phyloP scores from a whole-genome alignment of 306 rosid genomes.

The Pyrus pyrifolia region DNA sequence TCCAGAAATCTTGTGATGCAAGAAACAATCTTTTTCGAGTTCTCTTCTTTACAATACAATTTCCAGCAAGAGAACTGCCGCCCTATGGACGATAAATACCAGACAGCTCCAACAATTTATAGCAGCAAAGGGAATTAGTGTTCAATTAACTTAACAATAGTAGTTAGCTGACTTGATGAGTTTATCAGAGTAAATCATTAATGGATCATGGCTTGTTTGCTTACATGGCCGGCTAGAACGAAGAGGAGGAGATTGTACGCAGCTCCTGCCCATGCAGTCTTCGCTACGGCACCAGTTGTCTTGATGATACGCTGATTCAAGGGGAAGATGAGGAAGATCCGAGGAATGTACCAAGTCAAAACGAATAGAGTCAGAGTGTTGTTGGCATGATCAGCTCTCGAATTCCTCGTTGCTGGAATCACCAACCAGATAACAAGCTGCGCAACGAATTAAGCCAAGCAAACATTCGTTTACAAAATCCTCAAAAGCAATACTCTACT shows the following conservation, averaged over 20 bases:
- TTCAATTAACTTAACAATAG: no score
- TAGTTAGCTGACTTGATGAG: no score
- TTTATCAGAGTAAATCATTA: no score
- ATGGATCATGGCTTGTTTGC: background rate
- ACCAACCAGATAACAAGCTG: constrained; percentile 82
- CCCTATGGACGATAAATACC: constrained; percentile 73
- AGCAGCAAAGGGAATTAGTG: background rate
- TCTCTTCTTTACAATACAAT: constrained; percentile 43
- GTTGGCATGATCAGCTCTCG: constrained; percentile 64
- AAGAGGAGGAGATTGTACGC: constrained; percentile 83
- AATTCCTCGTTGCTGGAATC: constrained; percentile 44
- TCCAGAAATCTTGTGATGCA: constrained; percentile 60
- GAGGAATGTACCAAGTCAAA: constrained; percentile 71
- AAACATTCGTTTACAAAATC: background rate
- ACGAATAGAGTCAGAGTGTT: constrained; percentile 72
- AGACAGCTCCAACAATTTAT: constrained; percentile 72
- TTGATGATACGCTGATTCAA: constrained; percentile 65
- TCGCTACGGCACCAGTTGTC: constrained; percentile 69
- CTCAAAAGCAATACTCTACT: background rate
- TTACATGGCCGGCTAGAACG: constrained; percentile 89
- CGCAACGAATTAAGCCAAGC: constrained; percentile 15
- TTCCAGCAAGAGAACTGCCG: constrained; percentile 76
- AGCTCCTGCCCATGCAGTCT: constrained; percentile 93
- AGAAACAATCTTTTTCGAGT: constrained; percentile 18
- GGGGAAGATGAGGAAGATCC: constrained; percentile 80